Conservation (phyloP, 495 filamentous ascomycete species). For the Aspergillus nidulans region DNA sequence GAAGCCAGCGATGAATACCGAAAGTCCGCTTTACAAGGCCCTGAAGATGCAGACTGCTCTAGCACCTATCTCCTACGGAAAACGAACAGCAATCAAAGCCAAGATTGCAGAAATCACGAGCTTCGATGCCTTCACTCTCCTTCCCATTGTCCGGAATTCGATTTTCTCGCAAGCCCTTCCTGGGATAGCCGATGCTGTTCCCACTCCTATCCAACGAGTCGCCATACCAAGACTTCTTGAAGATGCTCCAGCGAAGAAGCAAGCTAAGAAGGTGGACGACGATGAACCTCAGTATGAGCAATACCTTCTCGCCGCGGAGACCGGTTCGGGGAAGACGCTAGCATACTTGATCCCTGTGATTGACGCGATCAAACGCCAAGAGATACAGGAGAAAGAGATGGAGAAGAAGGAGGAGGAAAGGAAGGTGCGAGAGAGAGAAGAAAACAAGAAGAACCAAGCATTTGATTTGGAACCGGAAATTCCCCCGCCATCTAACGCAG, state of each 20-base stretch:
- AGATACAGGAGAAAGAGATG: conserved; percentile 56
- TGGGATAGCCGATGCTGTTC: conserved; percentile 64
- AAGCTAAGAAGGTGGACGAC: conserved; percentile 24
- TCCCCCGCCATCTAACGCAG: conserved; percentile 57
- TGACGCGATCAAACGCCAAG: conserved; percentile 76
- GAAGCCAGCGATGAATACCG: conserved; percentile 32
- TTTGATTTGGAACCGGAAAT: conserved; percentile 52
- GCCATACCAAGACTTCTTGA: conserved; percentile 78
- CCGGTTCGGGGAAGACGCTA: conserved; percentile 93
- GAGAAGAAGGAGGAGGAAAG: conserved; percentile 47
- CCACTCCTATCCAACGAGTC: conserved; percentile 83
- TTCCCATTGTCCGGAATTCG: conserved; percentile 69
- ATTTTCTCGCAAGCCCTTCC: conserved; percentile 65
- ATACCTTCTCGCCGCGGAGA: conserved; percentile 90
- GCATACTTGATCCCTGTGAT: conserved; percentile 81
- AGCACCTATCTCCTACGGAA: conserved; percentile 65
- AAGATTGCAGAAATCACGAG: conserved; percentile 62
- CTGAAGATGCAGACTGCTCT: conserved; percentile 91
- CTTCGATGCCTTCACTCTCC: conserved; percentile 74
- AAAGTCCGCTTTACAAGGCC: conserved; percentile 64
- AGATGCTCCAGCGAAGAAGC: conserved; percentile 23
- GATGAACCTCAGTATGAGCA: conserved; percentile 52
- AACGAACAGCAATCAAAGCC: conserved; percentile 63
- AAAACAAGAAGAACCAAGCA: conserved; percentile 44
- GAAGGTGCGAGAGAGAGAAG: conserved; percentile 43